Evolutionary conservation across 2,329 filamentous ascomycete species (phyloP).

Genomic region (Paradendryphiella salina): DNA sequence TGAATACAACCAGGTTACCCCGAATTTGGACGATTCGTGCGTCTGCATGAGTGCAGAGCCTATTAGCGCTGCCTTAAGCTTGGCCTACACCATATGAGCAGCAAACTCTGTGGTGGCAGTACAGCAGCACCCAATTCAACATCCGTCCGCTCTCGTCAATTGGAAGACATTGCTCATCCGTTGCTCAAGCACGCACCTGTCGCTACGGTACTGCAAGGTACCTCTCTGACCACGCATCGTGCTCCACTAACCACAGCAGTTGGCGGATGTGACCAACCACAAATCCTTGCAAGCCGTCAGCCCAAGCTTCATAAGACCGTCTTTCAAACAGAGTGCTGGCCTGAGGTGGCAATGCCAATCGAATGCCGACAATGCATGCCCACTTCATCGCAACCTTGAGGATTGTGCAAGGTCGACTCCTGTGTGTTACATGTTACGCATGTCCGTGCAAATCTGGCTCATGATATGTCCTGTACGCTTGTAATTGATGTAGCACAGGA

Average conservation of each 20-base stretch:
- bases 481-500: not conserved
- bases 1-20: not conserved
- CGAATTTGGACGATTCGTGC: not conserved
- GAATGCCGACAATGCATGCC: not conserved
- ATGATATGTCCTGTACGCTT: not conserved
- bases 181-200: not conserved
- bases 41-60: not conserved
- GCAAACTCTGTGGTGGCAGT: not conserved
- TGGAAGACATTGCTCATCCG: not conserved
- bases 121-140: not conserved
- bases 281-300: not conserved
- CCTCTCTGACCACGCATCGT: conserved; percentile 14
- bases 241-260: conserved; percentile 7
- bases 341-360: not conserved
- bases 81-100: not conserved
- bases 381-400: not conserved
- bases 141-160: not conserved
- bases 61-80: not conserved
- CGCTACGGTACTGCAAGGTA: not conserved
- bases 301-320: not conserved
- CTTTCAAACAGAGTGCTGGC: not conserved
- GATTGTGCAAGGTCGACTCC: not conserved
- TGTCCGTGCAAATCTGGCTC: not conserved
- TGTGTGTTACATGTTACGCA: conserved; percentile 2
- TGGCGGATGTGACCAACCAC: conserved; percentile 1